These are phyloP conservation scores for Ogataea methanolica DNA, from an alignment of 805 yeast genomes.

Conservation along the genomic window DNA sequence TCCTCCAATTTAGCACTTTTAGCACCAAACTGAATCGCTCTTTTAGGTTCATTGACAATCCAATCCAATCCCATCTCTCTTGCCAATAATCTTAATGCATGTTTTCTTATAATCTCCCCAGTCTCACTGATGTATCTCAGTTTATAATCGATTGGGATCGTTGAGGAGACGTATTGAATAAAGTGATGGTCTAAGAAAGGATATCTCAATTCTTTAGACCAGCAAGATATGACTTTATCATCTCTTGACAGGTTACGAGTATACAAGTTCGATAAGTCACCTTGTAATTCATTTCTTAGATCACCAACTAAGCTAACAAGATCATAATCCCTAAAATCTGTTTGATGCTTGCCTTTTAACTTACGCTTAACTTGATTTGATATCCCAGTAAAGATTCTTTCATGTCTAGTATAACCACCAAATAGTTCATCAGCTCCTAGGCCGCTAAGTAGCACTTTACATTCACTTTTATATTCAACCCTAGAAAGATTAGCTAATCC, in stretches of 20 bases:
- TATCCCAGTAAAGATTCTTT: constrained; percentile 38
- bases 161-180: constrained; percentile 41
- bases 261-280: constrained; percentile 72
- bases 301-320: constrained; percentile 27
- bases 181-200: constrained; percentile 73
- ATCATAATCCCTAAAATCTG: constrained; percentile 13
- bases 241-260: constrained; percentile 84
- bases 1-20: constrained; percentile 89
- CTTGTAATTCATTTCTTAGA: constrained; percentile 54
- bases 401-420: constrained; percentile 93
- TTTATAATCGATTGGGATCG: constrained; percentile 46
- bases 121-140: constrained; percentile 31
- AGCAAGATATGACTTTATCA: constrained; percentile 77
- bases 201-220: constrained; percentile 89
- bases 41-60: constrained; percentile 71
- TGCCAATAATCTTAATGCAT: constrained; percentile 62
- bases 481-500: constrained; percentile 12
- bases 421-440: constrained; percentile 96
- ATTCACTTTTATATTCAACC: constrained; percentile 40
- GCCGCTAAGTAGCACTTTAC: constrained; percentile 81
- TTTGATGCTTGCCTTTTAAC: constrained; percentile 17
- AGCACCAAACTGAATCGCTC: constrained; percentile 97
- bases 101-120: constrained; percentile 41
- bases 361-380: constrained; percentile 20
- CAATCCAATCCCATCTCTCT: constrained; percentile 31